Evolutionary conservation across 331 rosid species (phyloP).

Genomic region (Quercus tomentella): DNA sequence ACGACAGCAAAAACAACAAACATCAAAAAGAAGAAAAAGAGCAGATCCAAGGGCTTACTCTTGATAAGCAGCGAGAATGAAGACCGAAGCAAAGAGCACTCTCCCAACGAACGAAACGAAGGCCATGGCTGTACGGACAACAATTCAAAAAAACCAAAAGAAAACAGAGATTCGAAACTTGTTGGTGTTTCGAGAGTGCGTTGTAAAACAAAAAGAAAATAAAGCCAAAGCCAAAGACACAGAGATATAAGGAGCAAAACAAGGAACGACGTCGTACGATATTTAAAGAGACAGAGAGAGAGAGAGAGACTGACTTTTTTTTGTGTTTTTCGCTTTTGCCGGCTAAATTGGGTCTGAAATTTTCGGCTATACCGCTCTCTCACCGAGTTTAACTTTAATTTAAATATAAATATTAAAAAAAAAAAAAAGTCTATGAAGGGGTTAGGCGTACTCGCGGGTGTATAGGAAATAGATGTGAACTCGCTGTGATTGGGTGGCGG

Average conservation of each 20-base stretch:
- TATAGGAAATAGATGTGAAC: neutral
- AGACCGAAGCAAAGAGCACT: slow-evolving; percentile 55
- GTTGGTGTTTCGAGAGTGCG: too few species aligned
- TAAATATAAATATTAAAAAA: neutral
- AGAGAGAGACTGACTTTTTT: neutral
- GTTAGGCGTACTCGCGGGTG: neutral
- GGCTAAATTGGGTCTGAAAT: slow-evolving; percentile 1
- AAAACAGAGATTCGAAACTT: neutral
- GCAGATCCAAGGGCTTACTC: slow-evolving; percentile 53
- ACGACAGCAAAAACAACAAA: neutral
- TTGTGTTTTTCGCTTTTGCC: neutral
- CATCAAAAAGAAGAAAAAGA: neutral
- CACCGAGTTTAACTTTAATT: neutral
- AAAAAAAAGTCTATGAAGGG: neutral
- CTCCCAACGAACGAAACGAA: slow-evolving; percentile 56
- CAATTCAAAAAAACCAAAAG: neutral
- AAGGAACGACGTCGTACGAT: slow-evolving; percentile 27
- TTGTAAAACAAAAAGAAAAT: neutral
- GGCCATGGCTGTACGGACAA: slow-evolving; percentile 40
- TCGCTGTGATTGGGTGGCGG: neutral
- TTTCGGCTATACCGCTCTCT: neutral
- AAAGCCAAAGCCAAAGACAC: neutral
- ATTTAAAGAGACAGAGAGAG: neutral
- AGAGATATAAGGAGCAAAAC: slow-evolving; percentile 13
- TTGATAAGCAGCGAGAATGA: slow-evolving; percentile 62